Conservation (phyloP, 768 basidiomycete genomes). For the Myochromella boudieri region DNA sequence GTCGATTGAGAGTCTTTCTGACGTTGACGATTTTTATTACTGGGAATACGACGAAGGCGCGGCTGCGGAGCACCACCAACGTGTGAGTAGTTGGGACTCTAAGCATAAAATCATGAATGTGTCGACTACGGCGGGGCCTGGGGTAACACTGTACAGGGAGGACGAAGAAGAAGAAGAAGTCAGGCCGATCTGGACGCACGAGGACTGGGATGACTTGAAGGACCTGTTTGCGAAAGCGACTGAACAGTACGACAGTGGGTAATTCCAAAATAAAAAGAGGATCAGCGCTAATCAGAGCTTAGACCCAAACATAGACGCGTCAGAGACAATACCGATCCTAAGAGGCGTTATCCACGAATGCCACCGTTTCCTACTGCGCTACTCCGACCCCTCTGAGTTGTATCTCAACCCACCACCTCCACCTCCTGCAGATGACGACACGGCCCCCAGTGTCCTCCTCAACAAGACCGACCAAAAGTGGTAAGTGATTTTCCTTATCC, state of each 20-base stretch:
- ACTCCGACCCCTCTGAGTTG: slow-evolving; percentile 57
- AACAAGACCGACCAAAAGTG: slow-evolving; percentile 13
- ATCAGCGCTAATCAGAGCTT: slow-evolving; percentile 13
- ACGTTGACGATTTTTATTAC: slow-evolving; percentile 25
- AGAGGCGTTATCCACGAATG: slow-evolving; percentile 69
- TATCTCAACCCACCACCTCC: slow-evolving; percentile 29
- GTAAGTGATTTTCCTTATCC: slow-evolving; percentile 13
- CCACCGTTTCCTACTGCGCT: slow-evolving; percentile 55
- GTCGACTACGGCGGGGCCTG: slow-evolving; percentile 31
- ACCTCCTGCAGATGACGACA: slow-evolving; percentile 6
- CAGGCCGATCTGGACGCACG: slow-evolving; percentile 30
- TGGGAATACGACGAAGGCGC: slow-evolving; percentile 33
- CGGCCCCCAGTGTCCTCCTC: slow-evolving; percentile 2
- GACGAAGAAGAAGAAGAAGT: too few species aligned
- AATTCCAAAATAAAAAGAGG: background rate
- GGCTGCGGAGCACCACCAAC: slow-evolving; percentile 25
- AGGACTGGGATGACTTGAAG: slow-evolving; percentile 71
- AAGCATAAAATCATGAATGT: slow-evolving; percentile 40
- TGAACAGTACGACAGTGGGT: slow-evolving; percentile 60
- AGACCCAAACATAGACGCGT: slow-evolving; percentile 39
- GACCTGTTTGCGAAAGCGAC: slow-evolving; percentile 57
- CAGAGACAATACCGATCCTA: slow-evolving; percentile 52
- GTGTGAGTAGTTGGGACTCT: slow-evolving; percentile 27
- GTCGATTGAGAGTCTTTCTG: slow-evolving; percentile 13
- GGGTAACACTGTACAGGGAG: slow-evolving; percentile 18